phyloP scores from a whole-genome alignment of 345 rosid species.

The Clausena lansium region DNA sequence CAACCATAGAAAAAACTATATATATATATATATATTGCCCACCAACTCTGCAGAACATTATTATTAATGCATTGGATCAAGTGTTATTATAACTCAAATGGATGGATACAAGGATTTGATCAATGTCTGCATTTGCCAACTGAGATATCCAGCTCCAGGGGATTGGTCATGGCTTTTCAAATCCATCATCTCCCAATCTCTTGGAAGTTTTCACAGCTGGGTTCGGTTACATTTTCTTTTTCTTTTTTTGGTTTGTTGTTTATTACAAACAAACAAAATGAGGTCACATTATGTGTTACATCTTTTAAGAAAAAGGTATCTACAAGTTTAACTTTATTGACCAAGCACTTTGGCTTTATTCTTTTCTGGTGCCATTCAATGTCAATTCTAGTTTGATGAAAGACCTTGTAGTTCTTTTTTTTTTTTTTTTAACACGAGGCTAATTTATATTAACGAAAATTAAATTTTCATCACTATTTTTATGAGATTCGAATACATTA shows the following conservation, averaged over 20 bases:
- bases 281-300: neutral
- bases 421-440: too few relatives aligned
- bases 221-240: neutral
- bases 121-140: slow-evolving; percentile 12
- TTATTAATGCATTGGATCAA: slow-evolving; percentile 19
- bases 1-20: neutral
- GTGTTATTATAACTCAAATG: neutral
- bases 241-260: neutral
- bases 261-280: neutral
- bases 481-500: too few relatives aligned
- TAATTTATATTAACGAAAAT: too few relatives aligned
- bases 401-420: neutral
- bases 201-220: slow-evolving; percentile 9
- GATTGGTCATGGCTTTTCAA: slow-evolving; percentile 7
- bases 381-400: neutral
- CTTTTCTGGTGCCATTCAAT: neutral
- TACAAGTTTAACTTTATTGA: neutral
- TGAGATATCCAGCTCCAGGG: neutral
- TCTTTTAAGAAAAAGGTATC: slow-evolving; percentile 3
- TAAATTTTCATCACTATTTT: too few relatives aligned
- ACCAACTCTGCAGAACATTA: slow-evolving; percentile 2
- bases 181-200: slow-evolving; percentile 5
- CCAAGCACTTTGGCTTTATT: neutral
- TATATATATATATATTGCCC: neutral
- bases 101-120: slow-evolving; percentile 3